Evolutionary conservation across 805 yeast species (phyloP).

Genomic region (Ogataea angusta): DNA sequence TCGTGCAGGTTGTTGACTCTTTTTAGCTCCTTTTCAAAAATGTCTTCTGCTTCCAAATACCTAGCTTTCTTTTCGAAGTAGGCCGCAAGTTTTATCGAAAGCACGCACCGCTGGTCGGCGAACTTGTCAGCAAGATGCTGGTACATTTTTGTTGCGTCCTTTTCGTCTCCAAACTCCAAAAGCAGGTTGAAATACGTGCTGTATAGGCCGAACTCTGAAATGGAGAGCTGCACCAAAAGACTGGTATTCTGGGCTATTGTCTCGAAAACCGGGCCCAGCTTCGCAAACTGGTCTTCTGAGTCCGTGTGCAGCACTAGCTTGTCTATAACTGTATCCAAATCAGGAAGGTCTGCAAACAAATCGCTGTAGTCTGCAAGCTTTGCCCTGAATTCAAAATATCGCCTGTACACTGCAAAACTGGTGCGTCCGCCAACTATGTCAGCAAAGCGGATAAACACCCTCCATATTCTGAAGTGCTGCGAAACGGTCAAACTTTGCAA

Average conservation of each 20-base stretch:
- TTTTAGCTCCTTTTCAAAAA: slow-evolving; percentile 47
- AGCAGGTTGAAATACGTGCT: slow-evolving; percentile 43
- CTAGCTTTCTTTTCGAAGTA: slow-evolving; percentile 42
- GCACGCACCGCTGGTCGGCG: slow-evolving; percentile 57
- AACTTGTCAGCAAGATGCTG: slow-evolving; percentile 38
- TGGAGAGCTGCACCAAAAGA: slow-evolving; percentile 35
- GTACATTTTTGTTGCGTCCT: slow-evolving; percentile 25
- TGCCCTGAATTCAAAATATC: slow-evolving; percentile 30
- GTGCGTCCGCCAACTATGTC: slow-evolving; percentile 40
- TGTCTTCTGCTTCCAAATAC: slow-evolving; percentile 37
- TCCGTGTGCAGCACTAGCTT: slow-evolving; percentile 28
- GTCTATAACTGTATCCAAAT: slow-evolving; percentile 33
- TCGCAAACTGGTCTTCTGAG: slow-evolving; percentile 8
- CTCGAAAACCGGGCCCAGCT: slow-evolving; percentile 28
- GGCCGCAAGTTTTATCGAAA: slow-evolving; percentile 46
- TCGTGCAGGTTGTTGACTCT: slow-evolving; percentile 52
- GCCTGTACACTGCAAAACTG: slow-evolving; percentile 31
- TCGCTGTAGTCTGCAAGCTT: slow-evolving; percentile 6
- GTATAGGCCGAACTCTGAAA: slow-evolving; percentile 48
- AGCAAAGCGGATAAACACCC: slow-evolving; percentile 49
- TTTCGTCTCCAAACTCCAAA: slow-evolving; percentile 16
- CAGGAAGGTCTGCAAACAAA: slow-evolving; percentile 7
- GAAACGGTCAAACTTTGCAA: slow-evolving; percentile 46
- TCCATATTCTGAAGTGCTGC: slow-evolving; percentile 57
- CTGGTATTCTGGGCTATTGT: slow-evolving; percentile 33